Base-by-base conservation (phyloP, 768 basidiomycete genomes). In the Tylopilus subfusipes region DNA sequence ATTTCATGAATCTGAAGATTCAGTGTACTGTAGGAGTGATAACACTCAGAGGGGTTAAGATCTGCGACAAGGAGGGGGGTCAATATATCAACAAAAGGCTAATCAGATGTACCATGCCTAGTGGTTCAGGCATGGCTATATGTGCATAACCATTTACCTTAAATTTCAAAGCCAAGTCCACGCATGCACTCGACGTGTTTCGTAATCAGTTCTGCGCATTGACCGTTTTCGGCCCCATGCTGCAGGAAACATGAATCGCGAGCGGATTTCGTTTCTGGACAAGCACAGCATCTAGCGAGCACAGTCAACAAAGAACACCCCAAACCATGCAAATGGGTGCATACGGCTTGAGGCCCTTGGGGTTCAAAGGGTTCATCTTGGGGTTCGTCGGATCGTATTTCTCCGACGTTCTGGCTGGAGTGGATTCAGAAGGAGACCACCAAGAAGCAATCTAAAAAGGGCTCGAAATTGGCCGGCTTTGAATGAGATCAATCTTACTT, bases 161-260 rank as follows among this genome's bases (percentile, higher is more conserved):
- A 90, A 11, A 90, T 70, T 62, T 93, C 90, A 81, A 98, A 98
- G 12, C 96, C 96, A 46, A 92, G 81, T 18, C 79, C 74, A 38
- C 85, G 80, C 97, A 99, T 99, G 76, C 97, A 99, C 13, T 86
- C 82, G 48, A 93, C 76, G 62, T 98, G 96, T 54, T 77, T 81
- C 64, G 83, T 79, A 5, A 99, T 81, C 43, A 93, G 73, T 48
- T 88, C 82, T 64, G 78, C 83, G 76, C 97, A 99, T 67, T 88
- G 85, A 54, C 86, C 86, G 53, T 82, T 78, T 7, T 88, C 88
- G 54, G 82, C 81, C 21, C 78, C 72, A 5, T 78, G 65, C 53
- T 83, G 81, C 56, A 98, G 76, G 78, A 97, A 98, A 73, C 97
- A 99, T 59, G 94, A 86, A 71, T 99, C 97, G 12, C 97, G 82